Evolutionary conservation across 257 asterid genomes (phyloP).

Genomic region (Coffea eugenioides): DNA sequence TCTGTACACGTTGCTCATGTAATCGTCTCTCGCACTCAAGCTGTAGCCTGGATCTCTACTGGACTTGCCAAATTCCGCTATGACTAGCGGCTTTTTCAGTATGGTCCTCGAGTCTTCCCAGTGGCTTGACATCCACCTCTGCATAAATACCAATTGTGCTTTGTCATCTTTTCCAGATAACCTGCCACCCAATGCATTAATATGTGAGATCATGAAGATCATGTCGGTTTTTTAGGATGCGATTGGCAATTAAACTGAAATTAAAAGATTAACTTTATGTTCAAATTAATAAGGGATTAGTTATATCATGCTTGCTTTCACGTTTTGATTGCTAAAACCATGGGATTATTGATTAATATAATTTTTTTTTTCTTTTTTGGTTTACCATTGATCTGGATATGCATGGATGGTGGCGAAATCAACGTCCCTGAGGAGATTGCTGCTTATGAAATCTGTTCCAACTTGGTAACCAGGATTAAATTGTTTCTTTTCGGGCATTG

Average conservation of each 20-base stretch:
- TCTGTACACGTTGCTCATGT: constrained; percentile 47
- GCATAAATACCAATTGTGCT: constrained; percentile 64
- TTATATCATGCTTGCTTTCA: background rate
- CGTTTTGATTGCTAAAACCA: background rate
- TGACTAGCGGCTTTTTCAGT: constrained; percentile 59
- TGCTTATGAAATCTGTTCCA: constrained; percentile 63
- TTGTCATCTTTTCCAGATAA: constrained; percentile 47
- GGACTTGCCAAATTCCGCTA: constrained; percentile 71
- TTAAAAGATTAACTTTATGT: no score
- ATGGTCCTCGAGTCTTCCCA: constrained; percentile 53
- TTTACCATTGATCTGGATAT: constrained; percentile 53
- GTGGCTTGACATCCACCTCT: constrained; percentile 64
- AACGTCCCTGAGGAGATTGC: constrained; percentile 34
- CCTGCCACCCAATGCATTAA: constrained; percentile 32
- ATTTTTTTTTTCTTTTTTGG: background rate
- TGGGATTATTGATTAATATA: background rate
- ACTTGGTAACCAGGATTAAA: constrained; percentile 49
- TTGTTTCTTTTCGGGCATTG: constrained; percentile 41
- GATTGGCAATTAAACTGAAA: no score
- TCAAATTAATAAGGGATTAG: no score
- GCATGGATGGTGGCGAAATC: constrained; percentile 68
- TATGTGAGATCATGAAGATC: no score
- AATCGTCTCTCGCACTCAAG: constrained; percentile 37
- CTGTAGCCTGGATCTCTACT: constrained; percentile 53
- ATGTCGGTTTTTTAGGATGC: no score